Base-by-base conservation (phyloP, 1,284 basidiomycete species). In the Rhizoctonia solani region DNA sequence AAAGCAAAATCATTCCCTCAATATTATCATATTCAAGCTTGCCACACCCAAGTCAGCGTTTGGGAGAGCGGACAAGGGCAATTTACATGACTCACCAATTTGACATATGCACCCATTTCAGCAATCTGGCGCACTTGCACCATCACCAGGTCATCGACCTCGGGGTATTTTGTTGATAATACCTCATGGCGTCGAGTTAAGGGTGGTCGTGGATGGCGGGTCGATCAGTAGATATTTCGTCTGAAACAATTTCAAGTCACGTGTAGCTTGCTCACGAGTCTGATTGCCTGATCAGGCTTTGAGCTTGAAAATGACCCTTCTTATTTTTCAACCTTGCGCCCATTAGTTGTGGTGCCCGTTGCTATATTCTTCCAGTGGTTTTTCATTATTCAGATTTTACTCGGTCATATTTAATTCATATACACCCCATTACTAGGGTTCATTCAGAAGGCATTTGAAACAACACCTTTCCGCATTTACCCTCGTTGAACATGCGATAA, bases 81-180 rank as follows among this genome's bases (percentile, higher is more conserved):
- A 19, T 9, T 8, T n/a, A 30, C 42, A n/a, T n/a, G 27, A 81
- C 91, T 74, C 72, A 95, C 93, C 73, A 99, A 85, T 79, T 98
- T 98, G 73, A 99, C 97, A 78, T 99, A 99, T 58, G 97, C 96
- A 66, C 97, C 96, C 95, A 98, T 99, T 79, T 99, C 96, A 69
- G 95, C 95, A 74, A 99, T 99, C 81, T 97, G 93, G 78, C 93
- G 92, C 72, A 99, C 96, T 79, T 98, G 95, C 52, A 98, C 95
- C 95, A 98, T 98, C 78, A 98, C 95, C 70, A 98, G 88, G 79
- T 98, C 93, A 78, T 99, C 96, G 68, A 97, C 92, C 79, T 94
- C 89, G 30, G 89, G 90, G 74, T 90, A 92, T 71, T 85, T 74
- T 87, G 86, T 75, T 89, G 86, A 76, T 92, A 92, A 77, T 91